A percentile compares a stretch with the other conserved stretches of the same genome.
These are phyloP conservation scores for Arthrobotrys conoides DNA, from an alignment of 2,329 filamentous ascomycete genomes.

Conservation along the genomic window DNA sequence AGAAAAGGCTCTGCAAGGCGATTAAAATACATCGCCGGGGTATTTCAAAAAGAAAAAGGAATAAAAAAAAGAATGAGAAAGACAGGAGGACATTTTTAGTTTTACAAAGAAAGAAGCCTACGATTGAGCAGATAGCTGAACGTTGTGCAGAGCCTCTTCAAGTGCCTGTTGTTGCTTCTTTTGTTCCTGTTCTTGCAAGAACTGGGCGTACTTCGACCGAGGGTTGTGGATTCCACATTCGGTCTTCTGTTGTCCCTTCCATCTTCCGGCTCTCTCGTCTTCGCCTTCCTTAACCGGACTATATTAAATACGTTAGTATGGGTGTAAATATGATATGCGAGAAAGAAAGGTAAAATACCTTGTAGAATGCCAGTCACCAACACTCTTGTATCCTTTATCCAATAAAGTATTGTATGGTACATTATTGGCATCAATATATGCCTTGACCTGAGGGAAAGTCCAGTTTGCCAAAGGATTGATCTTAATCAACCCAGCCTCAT, in stretches of 20 bases:
- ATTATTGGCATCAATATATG: slow-evolving; percentile 85
- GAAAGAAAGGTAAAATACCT: slow-evolving; percentile 65
- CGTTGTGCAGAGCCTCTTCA: slow-evolving; percentile 67
- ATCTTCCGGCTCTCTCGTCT: slow-evolving; percentile 94
- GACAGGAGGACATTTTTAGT: not conserved
- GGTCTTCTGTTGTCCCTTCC: slow-evolving; percentile 96
- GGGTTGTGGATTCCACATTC: slow-evolving; percentile 99
- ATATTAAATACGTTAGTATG: slow-evolving; percentile 24
- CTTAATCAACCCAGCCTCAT: slow-evolving; percentile 93
- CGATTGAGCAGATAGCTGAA: slow-evolving; percentile 61
- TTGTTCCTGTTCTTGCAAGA: slow-evolving; percentile 79
- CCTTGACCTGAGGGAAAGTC: slow-evolving; percentile 89
- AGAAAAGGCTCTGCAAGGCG: slow-evolving; percentile 8
- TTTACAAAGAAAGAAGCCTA: slow-evolving; percentile 19
- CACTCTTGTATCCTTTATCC: slow-evolving; percentile 95
- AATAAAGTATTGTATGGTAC: slow-evolving; percentile 95
- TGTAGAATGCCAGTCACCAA: slow-evolving; percentile 98
- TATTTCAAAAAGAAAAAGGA: slow-evolving; percentile 20
- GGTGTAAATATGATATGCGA: slow-evolving; percentile 10
- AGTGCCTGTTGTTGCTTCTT: slow-evolving; percentile 75
- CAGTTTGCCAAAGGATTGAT: slow-evolving; percentile 97
- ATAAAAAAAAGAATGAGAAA: slow-evolving; percentile 5
- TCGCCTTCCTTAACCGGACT: slow-evolving; percentile 88
- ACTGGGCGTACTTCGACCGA: slow-evolving; percentile 91
- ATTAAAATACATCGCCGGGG: slow-evolving; percentile 23